Conservation (phyloP, 2,329 filamentous ascomycete species). For the Clarireedia paspali region DNA sequence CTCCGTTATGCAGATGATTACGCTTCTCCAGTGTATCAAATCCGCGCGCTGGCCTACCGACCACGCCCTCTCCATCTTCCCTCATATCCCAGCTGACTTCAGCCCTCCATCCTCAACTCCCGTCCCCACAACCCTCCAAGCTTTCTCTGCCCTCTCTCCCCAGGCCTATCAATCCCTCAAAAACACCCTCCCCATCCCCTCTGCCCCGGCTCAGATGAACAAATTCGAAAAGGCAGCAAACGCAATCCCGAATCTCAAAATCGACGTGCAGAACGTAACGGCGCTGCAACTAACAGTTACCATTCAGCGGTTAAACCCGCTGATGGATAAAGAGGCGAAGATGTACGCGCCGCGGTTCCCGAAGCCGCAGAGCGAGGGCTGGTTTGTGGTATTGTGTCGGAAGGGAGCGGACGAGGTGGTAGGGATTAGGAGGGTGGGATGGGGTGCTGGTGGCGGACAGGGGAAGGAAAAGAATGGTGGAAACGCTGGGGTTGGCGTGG, state of each 20-base stretch:
- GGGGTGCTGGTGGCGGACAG: conserved; percentile 61
- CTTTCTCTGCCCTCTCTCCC: conserved; percentile 24
- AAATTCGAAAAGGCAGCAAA: conserved; percentile 50
- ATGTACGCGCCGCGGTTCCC: conserved; percentile 87
- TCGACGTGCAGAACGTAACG: conserved; percentile 54
- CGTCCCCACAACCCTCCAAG: conserved; percentile 29
- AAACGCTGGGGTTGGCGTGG: conserved; percentile 27
- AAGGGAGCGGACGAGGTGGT: conserved; percentile 65
- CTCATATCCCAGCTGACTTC: conserved; percentile 48
- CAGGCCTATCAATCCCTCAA: conserved; percentile 36
- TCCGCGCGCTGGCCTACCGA: conserved; percentile 86
- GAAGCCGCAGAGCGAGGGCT: conserved; percentile 90
- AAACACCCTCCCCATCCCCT: conserved; percentile 43
- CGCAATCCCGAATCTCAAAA: conserved; percentile 60
- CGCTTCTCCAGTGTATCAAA: conserved; percentile 85
- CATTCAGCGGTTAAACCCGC: conserved; percentile 59
- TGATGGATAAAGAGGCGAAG: conserved; percentile 57
- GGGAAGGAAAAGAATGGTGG: conserved; percentile 45
- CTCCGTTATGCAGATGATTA: conserved; percentile 74
- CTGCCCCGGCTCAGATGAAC: conserved; percentile 25
- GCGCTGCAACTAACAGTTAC: conserved; percentile 55
- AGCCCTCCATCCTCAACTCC: conserved; percentile 19
- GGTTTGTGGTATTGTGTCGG: conserved; percentile 75
- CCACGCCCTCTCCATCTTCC: conserved; percentile 69
- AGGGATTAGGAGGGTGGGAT: conserved; percentile 78